Conservation (phyloP, 805 yeast species). For the Kregervanrija pseudodelftensis region DNA sequence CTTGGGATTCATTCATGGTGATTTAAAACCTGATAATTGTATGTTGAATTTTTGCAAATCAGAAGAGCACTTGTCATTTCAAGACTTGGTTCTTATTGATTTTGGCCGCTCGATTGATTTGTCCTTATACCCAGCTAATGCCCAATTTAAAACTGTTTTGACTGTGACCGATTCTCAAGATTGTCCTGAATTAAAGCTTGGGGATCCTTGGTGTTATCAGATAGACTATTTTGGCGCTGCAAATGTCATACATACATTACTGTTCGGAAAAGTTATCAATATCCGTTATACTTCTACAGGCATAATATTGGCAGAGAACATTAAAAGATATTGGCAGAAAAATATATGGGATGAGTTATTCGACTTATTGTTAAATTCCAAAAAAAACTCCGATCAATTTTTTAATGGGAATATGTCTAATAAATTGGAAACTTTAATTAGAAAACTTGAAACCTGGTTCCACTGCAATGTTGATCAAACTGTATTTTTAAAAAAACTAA, state of each 20-base stretch:
- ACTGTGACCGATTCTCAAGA: constrained; percentile 53
- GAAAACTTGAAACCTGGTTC: constrained; percentile 15
- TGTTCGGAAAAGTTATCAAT: constrained; percentile 62
- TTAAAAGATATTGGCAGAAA: constrained; percentile 72
- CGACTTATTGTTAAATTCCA: constrained; percentile 56
- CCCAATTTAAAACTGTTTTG: constrained; percentile 54
- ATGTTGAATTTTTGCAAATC: constrained; percentile 50
- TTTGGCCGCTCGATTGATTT: constrained; percentile 78
- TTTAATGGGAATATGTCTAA: background rate
- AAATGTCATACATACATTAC: constrained; percentile 58
- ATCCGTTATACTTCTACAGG: constrained; percentile 20
- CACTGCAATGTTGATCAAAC: constrained; percentile 9
- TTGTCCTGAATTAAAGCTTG: constrained; percentile 60
- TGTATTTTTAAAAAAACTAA: constrained; percentile 6
- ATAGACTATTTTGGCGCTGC: constrained; percentile 84
- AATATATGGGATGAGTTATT: constrained; percentile 67
- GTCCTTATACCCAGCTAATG: constrained; percentile 42
- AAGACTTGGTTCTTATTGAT: constrained; percentile 47
- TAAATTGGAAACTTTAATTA: constrained; percentile 4
- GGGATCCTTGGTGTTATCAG: constrained; percentile 66
- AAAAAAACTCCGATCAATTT: constrained; percentile 6
- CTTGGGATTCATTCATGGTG: constrained; percentile 72
- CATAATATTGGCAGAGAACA: constrained; percentile 32
- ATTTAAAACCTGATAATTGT: constrained; percentile 79
- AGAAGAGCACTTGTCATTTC: constrained; percentile 12